Conservation (phyloP, 192 early-diverging fungal species). For the Nowakowskiella sp. region DNA sequence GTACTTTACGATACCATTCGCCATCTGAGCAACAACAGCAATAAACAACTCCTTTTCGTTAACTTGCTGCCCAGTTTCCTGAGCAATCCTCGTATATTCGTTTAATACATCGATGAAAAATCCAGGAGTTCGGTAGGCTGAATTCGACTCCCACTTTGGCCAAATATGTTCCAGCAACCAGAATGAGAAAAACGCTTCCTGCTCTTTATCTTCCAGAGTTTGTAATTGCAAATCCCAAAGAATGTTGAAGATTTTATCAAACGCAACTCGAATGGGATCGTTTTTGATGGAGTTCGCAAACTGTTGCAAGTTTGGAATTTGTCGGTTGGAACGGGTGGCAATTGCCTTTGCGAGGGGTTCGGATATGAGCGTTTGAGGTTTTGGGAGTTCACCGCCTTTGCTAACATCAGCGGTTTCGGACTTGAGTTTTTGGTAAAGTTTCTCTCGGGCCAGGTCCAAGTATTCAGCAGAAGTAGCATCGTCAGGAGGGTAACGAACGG, state of each 20-base stretch:
- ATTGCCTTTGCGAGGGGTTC: background rate
- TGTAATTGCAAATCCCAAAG: background rate
- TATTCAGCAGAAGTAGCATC: background rate
- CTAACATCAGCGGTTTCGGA: background rate
- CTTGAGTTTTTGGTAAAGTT: background rate
- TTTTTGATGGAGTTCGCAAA: background rate
- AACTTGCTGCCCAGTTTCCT: background rate
- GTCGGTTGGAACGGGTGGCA: background rate
- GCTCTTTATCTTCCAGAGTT: background rate
- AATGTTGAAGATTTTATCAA: background rate
- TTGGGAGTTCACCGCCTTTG: background rate
- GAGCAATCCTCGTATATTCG: background rate
- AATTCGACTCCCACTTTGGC: background rate
- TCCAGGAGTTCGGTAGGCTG: background rate
- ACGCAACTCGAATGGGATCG: background rate
- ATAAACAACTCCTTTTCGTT: background rate
- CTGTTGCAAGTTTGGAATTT: background rate
- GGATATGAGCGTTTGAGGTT: background rate
- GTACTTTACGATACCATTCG: background rate
- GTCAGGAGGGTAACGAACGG: background rate
- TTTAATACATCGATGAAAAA: background rate
- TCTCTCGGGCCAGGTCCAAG: constrained; percentile 1
- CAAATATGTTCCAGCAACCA: background rate
- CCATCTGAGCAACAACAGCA: background rate
- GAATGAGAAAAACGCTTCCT: background rate